Conservation (phyloP, 768 basidiomycete genomes). For the Cystobasidium ongulense region DNA sequence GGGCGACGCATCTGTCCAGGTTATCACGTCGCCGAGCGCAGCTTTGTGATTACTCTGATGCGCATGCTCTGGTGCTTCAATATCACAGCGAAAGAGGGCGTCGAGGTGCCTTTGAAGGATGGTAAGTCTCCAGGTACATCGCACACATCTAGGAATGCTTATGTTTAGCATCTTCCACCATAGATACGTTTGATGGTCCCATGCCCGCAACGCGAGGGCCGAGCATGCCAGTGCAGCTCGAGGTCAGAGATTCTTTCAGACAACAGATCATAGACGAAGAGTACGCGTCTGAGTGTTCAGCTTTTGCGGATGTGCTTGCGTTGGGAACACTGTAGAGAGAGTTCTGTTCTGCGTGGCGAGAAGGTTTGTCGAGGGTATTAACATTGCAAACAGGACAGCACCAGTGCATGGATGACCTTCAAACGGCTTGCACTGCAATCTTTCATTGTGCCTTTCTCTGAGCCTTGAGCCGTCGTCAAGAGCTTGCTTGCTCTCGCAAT, state of each 20-base stretch:
- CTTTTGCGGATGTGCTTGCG: neutral
- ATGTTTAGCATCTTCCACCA: neutral
- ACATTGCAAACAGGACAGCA: too few species aligned
- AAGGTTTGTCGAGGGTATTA: too few species aligned
- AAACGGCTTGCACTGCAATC: too few species aligned
- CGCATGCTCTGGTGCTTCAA: neutral
- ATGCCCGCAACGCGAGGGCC: slow-evolving; percentile 14
- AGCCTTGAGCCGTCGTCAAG: too few species aligned
- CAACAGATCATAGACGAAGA: neutral
- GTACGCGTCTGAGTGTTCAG: neutral
- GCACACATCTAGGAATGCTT: neutral
- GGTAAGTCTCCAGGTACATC: neutral
- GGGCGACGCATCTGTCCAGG: slow-evolving; percentile 14
- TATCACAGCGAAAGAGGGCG: neutral
- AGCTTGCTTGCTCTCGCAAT: too few species aligned
- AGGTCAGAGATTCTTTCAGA: neutral
- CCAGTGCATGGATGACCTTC: too few species aligned
- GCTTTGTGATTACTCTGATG: slow-evolving; percentile 10
- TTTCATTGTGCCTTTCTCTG: too few species aligned
- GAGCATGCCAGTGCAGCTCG: slow-evolving; percentile 3
- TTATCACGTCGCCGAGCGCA: slow-evolving; percentile 1
- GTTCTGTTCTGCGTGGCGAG: too few species aligned
- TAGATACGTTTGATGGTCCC: slow-evolving; percentile 13
- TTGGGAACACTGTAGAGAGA: neutral
- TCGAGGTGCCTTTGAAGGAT: neutral